These are phyloP conservation scores for Leishmania major DNA, from an alignment of 208 protist genomes.

Conservation along the genomic window DNA sequence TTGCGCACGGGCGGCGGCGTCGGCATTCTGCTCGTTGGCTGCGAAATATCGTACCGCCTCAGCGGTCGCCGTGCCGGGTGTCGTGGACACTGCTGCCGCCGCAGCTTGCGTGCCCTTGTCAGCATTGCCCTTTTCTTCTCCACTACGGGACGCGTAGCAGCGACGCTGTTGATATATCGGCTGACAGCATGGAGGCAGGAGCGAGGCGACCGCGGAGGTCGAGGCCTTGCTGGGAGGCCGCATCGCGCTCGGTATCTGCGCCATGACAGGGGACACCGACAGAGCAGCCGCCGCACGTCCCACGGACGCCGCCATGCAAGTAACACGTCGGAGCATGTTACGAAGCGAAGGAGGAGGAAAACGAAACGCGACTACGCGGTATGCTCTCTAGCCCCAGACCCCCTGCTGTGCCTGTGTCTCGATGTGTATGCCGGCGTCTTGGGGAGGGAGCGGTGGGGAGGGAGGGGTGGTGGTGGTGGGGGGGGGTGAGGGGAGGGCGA, in stretches of 20 bases:
- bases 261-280: background rate
- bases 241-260: background rate
- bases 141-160: slow-evolving; percentile 23
- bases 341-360: background rate
- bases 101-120: slow-evolving; percentile 10
- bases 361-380: background rate
- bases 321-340: slow-evolving; percentile 28
- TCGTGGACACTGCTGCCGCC: slow-evolving; percentile 12
- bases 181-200: background rate
- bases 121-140: slow-evolving; percentile 8
- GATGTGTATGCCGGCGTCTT: background rate
- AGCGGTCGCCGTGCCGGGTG: slow-evolving; percentile 5
- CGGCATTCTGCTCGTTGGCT: slow-evolving; percentile 6
- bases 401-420: background rate
- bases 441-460: background rate
- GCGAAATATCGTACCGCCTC: slow-evolving; percentile 23
- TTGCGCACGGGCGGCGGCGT: background rate
- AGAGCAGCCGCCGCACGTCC: background rate
- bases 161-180: background rate
- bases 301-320: background rate
- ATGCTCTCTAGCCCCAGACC: background rate
- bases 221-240: background rate
- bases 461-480: too few species aligned
- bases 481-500: background rate
- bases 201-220: background rate